Percentiles rank a stretch among this genome's conserved stretches.
Evolutionary conservation across 1,139 yeast species (phyloP).

Genomic region (Yamadazyma triangularis): DNA sequence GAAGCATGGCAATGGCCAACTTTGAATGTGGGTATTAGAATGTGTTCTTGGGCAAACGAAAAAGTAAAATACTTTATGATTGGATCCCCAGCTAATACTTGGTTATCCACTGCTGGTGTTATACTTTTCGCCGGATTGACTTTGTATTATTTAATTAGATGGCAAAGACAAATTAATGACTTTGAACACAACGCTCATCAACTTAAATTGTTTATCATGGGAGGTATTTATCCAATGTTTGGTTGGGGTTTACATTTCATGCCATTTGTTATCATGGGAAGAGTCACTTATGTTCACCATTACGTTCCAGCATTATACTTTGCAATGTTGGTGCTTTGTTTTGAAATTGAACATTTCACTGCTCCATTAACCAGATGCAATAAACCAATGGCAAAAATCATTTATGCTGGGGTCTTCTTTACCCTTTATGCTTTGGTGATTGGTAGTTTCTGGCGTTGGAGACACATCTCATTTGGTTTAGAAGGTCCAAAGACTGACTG

Average conservation of each 20-base stretch:
- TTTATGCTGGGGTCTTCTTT: constrained; percentile 31
- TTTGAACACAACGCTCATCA: constrained; percentile 41
- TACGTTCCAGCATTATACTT: constrained; percentile 95
- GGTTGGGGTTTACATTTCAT: constrained; percentile 94
- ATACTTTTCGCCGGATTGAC: constrained; percentile 55
- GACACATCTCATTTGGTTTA: constrained; percentile 88
- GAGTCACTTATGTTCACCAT: constrained; percentile 97
- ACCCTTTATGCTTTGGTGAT: constrained; percentile 54
- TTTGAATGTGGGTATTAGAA: constrained; percentile 83
- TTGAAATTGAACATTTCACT: constrained; percentile 65
- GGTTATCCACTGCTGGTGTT: constrained; percentile 80
- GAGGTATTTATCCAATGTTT: constrained; percentile 86
- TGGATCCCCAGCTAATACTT: constrained; percentile 92
- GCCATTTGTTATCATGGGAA: constrained; percentile 92
- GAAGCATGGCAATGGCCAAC: constrained; percentile 99
- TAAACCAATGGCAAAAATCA: constrained; percentile 17
- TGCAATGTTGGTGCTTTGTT: constrained; percentile 81
- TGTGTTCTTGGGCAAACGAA: constrained; percentile 91
- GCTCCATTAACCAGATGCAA: constrained; percentile 33
- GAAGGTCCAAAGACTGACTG: constrained; percentile 69
- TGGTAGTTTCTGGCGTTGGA: constrained; percentile 67
- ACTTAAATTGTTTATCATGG: constrained; percentile 49
- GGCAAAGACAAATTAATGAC: constrained; percentile 89
- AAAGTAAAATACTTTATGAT: constrained; percentile 79
- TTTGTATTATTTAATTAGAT: constrained; percentile 63